These are phyloP conservation scores for Furculomyces boomerangus DNA, from an alignment of 371 early-diverging fungal species.

Conservation along the genomic window DNA sequence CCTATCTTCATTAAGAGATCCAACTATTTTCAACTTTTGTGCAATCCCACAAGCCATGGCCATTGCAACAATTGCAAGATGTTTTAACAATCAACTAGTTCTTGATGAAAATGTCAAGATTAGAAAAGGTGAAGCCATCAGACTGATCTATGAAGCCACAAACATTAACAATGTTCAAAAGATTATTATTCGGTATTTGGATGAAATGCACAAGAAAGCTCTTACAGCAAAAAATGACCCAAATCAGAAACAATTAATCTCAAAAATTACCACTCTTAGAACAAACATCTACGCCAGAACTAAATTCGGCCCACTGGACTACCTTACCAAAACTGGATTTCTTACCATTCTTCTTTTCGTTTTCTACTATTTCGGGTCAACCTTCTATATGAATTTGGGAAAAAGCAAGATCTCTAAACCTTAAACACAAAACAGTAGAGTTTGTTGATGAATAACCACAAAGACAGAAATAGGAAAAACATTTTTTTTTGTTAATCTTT, in stretches of 20 bases:
- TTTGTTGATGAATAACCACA: no score
- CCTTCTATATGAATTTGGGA: no score
- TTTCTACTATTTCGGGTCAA: not conserved
- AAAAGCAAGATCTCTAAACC: no score
- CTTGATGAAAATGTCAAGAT: slow-evolving; percentile 75
- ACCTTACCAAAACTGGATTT: not conserved
- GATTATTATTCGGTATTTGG: slow-evolving; percentile 46
- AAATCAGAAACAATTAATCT: slow-evolving; percentile 45
- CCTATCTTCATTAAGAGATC: slow-evolving; percentile 52
- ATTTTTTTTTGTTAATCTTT: no score
- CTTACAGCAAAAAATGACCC: slow-evolving; percentile 38
- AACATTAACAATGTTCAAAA: slow-evolving; percentile 37
- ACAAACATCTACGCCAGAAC: slow-evolving; percentile 12
- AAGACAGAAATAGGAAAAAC: no score
- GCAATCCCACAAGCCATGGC: slow-evolving; percentile 98
- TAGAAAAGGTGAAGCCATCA: slow-evolving; percentile 81
- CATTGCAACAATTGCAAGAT: slow-evolving; percentile 71
- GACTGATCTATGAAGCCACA: slow-evolving; percentile 41
- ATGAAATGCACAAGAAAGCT: slow-evolving; percentile 35
- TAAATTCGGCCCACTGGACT: slow-evolving; percentile 10
- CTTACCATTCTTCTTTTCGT: not conserved
- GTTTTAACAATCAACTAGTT: slow-evolving; percentile 68
- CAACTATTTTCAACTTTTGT: slow-evolving; percentile 75
- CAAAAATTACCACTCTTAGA: slow-evolving; percentile 30
- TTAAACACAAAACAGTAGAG: no score